A percentile compares a stretch with the other conserved stretches of the same genome.
These are phyloP conservation scores for Citrus mangshanensis DNA, from an alignment of 345 rosid species.

Conservation along the genomic window DNA sequence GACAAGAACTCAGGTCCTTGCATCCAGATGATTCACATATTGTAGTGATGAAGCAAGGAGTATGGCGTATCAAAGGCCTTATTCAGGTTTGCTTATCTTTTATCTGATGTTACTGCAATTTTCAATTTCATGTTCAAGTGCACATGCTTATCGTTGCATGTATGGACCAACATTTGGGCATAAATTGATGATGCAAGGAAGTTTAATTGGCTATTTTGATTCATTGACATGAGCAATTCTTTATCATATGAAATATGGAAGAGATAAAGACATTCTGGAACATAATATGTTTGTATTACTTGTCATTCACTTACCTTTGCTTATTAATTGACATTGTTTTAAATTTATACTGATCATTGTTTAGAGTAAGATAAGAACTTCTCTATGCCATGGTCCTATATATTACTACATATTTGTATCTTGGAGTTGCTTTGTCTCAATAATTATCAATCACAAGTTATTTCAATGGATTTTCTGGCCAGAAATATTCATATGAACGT, in stretches of 20 bases:
- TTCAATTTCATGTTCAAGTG: not conserved
- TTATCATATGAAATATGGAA: not conserved
- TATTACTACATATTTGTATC: too few species aligned
- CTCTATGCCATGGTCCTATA: not conserved
- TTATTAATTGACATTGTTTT: too few species aligned
- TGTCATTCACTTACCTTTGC: not conserved
- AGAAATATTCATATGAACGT: not conserved
- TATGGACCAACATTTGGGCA: not conserved
- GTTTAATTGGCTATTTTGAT: not conserved
- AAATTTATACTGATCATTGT: not conserved
- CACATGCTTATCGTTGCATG: not conserved
- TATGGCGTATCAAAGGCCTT: conserved; percentile 99
- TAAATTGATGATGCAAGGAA: not conserved
- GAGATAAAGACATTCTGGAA: too few species aligned
- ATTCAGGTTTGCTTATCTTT: conserved; percentile 65
- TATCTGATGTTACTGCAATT: not conserved
- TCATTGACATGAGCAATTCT: not conserved
- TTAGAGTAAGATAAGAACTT: not conserved
- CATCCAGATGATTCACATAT: conserved; percentile 88
- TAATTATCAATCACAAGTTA: not conserved
- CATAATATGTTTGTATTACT: not conserved
- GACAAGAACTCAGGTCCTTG: conserved; percentile 76
- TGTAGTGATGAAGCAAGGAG: conserved; percentile 81
- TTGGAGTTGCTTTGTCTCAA: not conserved
- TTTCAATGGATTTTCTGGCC: not conserved